These are phyloP conservation scores for Geranium brycei DNA, from an alignment of 345 rosid species.

Conservation along the genomic window DNA sequence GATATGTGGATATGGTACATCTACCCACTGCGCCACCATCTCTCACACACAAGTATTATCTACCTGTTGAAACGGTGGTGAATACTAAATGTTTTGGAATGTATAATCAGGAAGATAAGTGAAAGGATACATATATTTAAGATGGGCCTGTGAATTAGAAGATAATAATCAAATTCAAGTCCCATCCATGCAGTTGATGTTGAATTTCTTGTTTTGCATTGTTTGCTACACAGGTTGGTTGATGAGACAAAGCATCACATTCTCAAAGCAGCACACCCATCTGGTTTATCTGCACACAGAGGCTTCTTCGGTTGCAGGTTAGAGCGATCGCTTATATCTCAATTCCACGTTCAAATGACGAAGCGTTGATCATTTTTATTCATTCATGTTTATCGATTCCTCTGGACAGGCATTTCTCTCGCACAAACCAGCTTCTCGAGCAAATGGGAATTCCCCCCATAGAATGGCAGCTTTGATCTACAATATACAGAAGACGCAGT, in stretches of 20 bases:
- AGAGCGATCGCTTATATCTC: constrained; percentile 8
- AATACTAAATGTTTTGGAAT: neutral
- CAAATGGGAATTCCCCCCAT: constrained; percentile 48
- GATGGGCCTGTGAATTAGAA: neutral
- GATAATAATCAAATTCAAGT: neutral
- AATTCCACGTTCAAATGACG: neutral
- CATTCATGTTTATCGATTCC: neutral
- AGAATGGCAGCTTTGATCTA: constrained; percentile 72
- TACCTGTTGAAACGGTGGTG: too few relatives aligned
- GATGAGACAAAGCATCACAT: constrained; percentile 76
- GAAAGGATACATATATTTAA: neutral
- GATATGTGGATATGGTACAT: too few relatives aligned
- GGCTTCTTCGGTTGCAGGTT: constrained; percentile 99
- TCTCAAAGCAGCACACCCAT: constrained; percentile 97
- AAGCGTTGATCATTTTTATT: neutral
- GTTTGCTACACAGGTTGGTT: constrained; percentile 46
- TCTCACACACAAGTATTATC: too few relatives aligned
- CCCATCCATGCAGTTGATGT: neutral
- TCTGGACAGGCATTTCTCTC: constrained; percentile 73
- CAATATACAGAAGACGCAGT: too few relatives aligned
- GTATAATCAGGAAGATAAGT: neutral
- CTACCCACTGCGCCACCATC: too few relatives aligned
- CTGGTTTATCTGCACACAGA: constrained; percentile 90
- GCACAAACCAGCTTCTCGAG: constrained; percentile 63
- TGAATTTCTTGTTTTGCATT: neutral